Percentiles rank a stretch among this genome's conserved stretches.
phyloP scores from a whole-genome alignment of 305 asterid genomes.

The Fraxinus angustifolia region DNA sequence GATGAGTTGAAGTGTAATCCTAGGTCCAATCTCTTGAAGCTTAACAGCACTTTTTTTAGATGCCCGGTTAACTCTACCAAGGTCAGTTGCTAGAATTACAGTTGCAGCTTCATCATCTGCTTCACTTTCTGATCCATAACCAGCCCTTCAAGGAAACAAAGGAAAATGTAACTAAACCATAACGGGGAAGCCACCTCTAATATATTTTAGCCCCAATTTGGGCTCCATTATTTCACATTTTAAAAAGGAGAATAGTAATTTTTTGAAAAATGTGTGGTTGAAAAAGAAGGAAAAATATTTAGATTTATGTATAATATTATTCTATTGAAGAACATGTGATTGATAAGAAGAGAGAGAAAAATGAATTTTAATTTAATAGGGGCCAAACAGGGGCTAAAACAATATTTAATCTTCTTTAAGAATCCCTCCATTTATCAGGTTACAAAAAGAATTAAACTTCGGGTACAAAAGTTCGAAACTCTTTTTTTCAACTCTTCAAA shows the following conservation, averaged over 20 bases:
- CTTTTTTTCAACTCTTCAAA: neutral
- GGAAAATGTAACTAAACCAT: slow-evolving; percentile 3
- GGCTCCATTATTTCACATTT: neutral
- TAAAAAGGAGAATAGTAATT: no score
- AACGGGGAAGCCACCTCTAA: slow-evolving; percentile 6
- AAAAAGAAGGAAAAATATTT: no score
- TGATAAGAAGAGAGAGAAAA: no score
- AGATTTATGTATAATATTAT: no score
- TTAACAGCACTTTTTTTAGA: slow-evolving; percentile 84
- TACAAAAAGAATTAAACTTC: neutral
- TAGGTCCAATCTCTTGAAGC: slow-evolving; percentile 91
- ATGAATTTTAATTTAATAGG: no score
- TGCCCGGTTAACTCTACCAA: slow-evolving; percentile 77
- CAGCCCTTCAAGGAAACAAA: slow-evolving; percentile 53
- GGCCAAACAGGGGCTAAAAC: neutral
- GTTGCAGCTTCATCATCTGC: slow-evolving; percentile 85
- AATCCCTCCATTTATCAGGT: neutral
- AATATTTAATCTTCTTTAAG: neutral
- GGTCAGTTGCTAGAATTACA: slow-evolving; percentile 59
- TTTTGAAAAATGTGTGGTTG: no score
- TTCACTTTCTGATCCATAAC: slow-evolving; percentile 93
- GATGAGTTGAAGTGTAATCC: slow-evolving; percentile 75
- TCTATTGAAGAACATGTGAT: no score
- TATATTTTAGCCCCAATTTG: neutral
- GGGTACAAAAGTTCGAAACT: neutral